Percentiles rank a stretch among this genome's conserved stretches.
Conservation (phyloP, 345 rosid genomes). For the Salix arbutifolia region DNA sequence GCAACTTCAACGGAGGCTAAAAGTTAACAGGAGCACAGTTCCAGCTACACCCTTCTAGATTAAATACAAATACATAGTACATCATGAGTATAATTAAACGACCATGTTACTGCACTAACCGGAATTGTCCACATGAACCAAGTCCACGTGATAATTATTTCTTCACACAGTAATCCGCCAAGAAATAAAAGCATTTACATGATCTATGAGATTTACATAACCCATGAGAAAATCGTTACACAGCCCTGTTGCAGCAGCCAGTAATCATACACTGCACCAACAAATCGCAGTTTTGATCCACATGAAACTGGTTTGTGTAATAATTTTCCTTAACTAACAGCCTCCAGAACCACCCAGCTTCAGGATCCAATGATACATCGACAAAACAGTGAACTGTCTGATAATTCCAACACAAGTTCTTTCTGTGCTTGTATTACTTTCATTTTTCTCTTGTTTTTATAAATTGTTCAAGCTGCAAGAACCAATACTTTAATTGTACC, state of each 20-base stretch:
- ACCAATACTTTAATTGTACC: slow-evolving; percentile 94
- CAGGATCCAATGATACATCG: too few species aligned
- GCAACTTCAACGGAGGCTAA: too few species aligned
- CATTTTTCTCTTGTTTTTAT: background rate
- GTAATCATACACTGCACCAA: background rate
- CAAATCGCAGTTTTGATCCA: too few species aligned
- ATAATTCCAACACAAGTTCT: background rate
- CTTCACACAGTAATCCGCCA: background rate
- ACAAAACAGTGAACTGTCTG: too few species aligned
- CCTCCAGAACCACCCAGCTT: background rate
- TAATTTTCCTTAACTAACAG: background rate
- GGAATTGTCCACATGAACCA: too few species aligned
- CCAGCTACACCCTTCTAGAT: too few species aligned
- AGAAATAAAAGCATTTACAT: background rate
- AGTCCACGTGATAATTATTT: too few species aligned
- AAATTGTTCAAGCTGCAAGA: slow-evolving; percentile 56
- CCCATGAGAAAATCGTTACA: background rate
- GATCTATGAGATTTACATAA: background rate
- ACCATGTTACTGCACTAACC: too few species aligned
- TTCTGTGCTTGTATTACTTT: background rate
- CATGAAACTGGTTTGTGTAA: too few species aligned
- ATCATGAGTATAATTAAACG: too few species aligned
- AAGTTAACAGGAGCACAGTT: too few species aligned
- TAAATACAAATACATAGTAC: too few species aligned
- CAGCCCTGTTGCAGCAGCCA: background rate